Evolutionary conservation across 257 asterid genomes (phyloP).

Genomic region (Verbena officinalis): DNA sequence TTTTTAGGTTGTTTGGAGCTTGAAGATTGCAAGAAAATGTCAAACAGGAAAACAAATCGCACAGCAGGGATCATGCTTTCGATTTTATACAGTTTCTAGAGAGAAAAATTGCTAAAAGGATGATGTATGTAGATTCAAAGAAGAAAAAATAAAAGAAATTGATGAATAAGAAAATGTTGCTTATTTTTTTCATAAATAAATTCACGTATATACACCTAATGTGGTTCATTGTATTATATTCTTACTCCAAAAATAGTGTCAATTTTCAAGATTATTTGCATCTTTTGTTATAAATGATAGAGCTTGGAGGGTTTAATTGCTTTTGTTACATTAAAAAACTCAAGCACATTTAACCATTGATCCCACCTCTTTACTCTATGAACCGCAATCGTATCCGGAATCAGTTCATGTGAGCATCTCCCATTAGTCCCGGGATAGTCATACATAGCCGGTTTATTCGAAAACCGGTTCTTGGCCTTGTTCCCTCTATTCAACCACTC

Average conservation of each 20-base stretch:
- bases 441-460: slow-evolving; percentile 73
- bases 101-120: slow-evolving; percentile 4
- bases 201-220: background rate
- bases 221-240: background rate
- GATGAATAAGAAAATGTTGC: background rate
- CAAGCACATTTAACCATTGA: slow-evolving; percentile 65
- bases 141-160: background rate
- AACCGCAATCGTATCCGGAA: slow-evolving; percentile 69
- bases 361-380: slow-evolving; percentile 75
- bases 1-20: slow-evolving; percentile 66
- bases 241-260: background rate
- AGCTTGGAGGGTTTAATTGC: slow-evolving; percentile 42
- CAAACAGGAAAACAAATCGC: slow-evolving; percentile 23
- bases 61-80: background rate
- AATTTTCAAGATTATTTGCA: background rate
- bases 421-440: slow-evolving; percentile 86
- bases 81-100: background rate
- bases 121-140: background rate
- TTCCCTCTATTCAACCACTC: slow-evolving; percentile 64
- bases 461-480: slow-evolving; percentile 65
- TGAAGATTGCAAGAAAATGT: slow-evolving; percentile 27
- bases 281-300: slow-evolving; percentile 36
- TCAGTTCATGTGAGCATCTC: slow-evolving; percentile 73
- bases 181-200: background rate
- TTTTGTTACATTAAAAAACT: slow-evolving; percentile 69